Percentiles rank a stretch among this genome's conserved stretches.
phyloP scores from a whole-genome alignment of 805 yeast species.

The Geotrichum ghanense region DNA sequence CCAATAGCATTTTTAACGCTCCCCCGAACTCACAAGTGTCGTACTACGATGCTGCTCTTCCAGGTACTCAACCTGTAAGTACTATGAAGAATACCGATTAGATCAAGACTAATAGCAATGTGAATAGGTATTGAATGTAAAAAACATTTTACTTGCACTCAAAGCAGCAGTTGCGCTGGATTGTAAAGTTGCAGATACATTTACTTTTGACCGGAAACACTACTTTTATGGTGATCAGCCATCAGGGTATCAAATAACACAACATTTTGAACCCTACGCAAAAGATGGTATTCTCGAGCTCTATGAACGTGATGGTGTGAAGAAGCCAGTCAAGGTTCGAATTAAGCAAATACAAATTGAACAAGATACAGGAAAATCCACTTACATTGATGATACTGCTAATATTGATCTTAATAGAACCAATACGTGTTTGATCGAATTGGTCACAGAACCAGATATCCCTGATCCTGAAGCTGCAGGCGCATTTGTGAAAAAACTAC shows the following conservation, averaged over 20 bases:
- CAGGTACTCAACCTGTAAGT: conserved; percentile 75
- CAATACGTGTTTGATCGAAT: conserved; percentile 76
- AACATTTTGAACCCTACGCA: conserved; percentile 73
- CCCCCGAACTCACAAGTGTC: conserved; percentile 62
- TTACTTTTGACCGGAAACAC: conserved; percentile 86
- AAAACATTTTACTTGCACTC: conserved; percentile 60
- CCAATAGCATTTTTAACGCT: conserved; percentile 26
- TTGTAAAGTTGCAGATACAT: conserved; percentile 40
- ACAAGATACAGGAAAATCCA: conserved; percentile 86
- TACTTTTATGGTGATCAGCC: conserved; percentile 97
- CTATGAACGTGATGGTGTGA: conserved; percentile 40
- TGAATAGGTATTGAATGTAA: conserved; percentile 45
- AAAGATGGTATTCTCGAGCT: conserved; percentile 48
- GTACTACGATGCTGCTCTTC: conserved; percentile 73
- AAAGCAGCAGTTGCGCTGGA: conserved; percentile 63
- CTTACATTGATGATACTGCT: conserved; percentile 35
- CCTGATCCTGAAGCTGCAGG: conserved; percentile 53
- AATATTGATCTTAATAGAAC: conserved; percentile 74
- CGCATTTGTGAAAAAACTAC: conserved; percentile 72
- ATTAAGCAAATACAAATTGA: conserved; percentile 82
- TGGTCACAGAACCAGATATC: conserved; percentile 88
- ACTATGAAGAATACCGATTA: background rate
- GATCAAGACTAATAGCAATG: conserved; percentile 1
- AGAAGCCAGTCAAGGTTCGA: conserved; percentile 34
- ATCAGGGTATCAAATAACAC: conserved; percentile 90